Base-by-base conservation (phyloP, 768 basidiomycete species). In the Wakefieldia striispora region DNA sequence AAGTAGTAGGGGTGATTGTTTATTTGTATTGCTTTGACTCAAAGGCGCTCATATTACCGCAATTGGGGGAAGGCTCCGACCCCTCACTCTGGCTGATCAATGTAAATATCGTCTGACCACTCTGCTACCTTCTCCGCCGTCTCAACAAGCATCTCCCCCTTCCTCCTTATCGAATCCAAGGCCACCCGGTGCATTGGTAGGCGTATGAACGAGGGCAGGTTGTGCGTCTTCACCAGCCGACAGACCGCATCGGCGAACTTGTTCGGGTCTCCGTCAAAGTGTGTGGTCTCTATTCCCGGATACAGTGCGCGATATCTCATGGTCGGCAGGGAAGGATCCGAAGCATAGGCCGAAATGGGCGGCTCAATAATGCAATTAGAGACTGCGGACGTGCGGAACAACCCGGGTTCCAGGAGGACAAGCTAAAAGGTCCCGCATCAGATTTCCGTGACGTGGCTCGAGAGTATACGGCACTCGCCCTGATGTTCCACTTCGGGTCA, bases 1-100 rank as follows among this genome's bases (percentile, higher is more conserved):
- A 46, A 54, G n/a, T n/a, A n/a, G 52, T 17, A 24, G 37, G 35
- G 53, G 49, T 36, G 44, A 43, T 52, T 61, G 66, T 76, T 76
- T 74, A 59, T 58, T 76, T 74, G 58, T 58, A n/a, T 45, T 43
- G 74, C 68, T 77, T 78, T 74, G 65, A 66, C 50, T 40, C 50
- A 27, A 54, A 40, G 1, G 19, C 4, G 13, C 38, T 29, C 6
- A 4, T 11, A 24, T 6, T 2, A 33, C 19, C 43, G 56, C 20
- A 29, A 54, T 54, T 44, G 53, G 56, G 56, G 49, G 49, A 58
- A n/a, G n/a, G n/a, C n/a, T n/a, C 21, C 6, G 24, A n/a, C 43
- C 34, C 23, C 33, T 36, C 50, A 43, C 26, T 33, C 36, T 17
- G 20, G 39, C 14, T 49, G 49, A 26, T 57, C 57, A 6, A 64